Evolutionary conservation across 257 asterid genomes (phyloP).

Genomic region (Fraxinus americana): DNA sequence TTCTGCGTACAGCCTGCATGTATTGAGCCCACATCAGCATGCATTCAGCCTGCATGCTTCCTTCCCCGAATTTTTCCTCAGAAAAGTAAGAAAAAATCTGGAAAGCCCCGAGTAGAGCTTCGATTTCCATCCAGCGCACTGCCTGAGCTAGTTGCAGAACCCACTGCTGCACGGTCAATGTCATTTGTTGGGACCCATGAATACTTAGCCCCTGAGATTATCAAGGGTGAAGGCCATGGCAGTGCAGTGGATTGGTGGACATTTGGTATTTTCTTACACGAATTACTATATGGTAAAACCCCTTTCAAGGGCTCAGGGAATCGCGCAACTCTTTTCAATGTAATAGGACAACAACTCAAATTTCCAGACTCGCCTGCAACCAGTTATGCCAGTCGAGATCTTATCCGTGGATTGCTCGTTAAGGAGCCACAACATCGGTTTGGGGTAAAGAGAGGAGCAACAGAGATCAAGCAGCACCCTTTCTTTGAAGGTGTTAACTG

Average conservation of each 20-base stretch:
- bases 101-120: slow-evolving; percentile 5
- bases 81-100: slow-evolving; percentile 13
- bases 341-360: slow-evolving; percentile 46
- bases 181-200: slow-evolving; percentile 15
- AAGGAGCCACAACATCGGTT: slow-evolving; percentile 59
- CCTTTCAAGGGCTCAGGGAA: slow-evolving; percentile 26
- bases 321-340: slow-evolving; percentile 54
- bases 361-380: slow-evolving; percentile 51
- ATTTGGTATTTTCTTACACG: slow-evolving; percentile 49
- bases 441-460: slow-evolving; percentile 75
- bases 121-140: not conserved
- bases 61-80: slow-evolving; percentile 15
- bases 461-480: slow-evolving; percentile 84
- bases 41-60: slow-evolving; percentile 24
- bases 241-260: slow-evolving; percentile 64
- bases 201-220: no score
- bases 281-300: slow-evolving; percentile 48
- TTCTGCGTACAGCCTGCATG: slow-evolving; percentile 2
- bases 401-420: slow-evolving; percentile 51
- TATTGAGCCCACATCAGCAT: slow-evolving; percentile 18
- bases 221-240: slow-evolving; percentile 52
- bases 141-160: slow-evolving; percentile 23
- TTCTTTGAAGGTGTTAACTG: slow-evolving; percentile 82
- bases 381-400: slow-evolving; percentile 47
- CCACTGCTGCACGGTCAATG: slow-evolving; percentile 20